phyloP scores from a whole-genome alignment of 2,329 filamentous ascomycete species.

The Fusarium sp. region DNA sequence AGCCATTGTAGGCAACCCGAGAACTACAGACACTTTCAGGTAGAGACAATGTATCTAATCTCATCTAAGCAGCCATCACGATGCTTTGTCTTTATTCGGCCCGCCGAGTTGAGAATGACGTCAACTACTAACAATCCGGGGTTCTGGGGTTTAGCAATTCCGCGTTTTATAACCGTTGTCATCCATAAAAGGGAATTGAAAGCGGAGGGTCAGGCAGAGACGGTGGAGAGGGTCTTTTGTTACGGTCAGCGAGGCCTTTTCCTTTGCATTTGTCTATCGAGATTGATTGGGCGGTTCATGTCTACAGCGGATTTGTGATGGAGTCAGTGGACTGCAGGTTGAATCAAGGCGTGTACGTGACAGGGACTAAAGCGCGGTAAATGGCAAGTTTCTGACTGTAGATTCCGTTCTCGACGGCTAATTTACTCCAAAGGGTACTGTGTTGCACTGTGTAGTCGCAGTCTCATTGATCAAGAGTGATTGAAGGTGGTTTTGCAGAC shows the following conservation, averaged over 20 bases:
- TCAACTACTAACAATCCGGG: constrained; percentile 17
- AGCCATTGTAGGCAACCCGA: constrained; percentile 9
- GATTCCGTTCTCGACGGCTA: constrained; percentile 20
- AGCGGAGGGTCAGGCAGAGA: constrained; percentile 7
- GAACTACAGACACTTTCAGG: neutral
- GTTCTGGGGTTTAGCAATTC: constrained; percentile 1
- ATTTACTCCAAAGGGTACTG: neutral
- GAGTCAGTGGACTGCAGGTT: neutral
- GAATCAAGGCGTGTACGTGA: neutral
- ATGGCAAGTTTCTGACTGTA: constrained; percentile 29
- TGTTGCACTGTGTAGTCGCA: constrained; percentile 18
- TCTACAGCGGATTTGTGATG: neutral
- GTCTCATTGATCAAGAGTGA: neutral
- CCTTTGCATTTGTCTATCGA: neutral
- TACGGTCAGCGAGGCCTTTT: neutral
- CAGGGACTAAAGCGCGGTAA: constrained; percentile 10
- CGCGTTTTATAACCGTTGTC: neutral
- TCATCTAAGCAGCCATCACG: neutral
- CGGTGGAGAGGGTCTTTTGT: constrained; percentile 10
- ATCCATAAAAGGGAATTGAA: neutral
- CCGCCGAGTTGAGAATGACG: constrained; percentile 27
- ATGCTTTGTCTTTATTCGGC: constrained; percentile 25
- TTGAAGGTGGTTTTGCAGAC: neutral
- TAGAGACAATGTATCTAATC: neutral
- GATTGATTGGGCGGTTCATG: neutral